Evolutionary conservation across 1,284 basidiomycete genomes (phyloP), one percentile per base, ranked within the genome.

Genomic region (Ustilago curta): DNA sequence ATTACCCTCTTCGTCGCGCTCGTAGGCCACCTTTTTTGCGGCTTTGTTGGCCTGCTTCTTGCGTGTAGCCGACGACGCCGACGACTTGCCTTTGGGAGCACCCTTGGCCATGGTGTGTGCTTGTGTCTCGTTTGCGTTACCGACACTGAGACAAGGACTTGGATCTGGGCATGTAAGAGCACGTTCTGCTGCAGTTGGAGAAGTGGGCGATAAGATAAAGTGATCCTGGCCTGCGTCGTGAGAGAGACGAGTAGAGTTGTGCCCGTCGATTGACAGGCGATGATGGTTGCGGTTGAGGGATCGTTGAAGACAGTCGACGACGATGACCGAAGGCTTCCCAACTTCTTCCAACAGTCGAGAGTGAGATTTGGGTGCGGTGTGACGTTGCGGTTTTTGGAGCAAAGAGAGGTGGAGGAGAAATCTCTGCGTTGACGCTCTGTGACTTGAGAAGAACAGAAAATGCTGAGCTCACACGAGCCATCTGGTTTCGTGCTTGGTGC

Each of bases 21-120:
- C 78, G 58, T 72, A 71, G 21, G 80, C 81, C 2, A 29, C 25
- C 56, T 78, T 81, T 44, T 76, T 81, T 19, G 79, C 78, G 11
- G 80, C 78, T 47, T 81, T 79, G 31, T 59, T 64, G 19, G 82
- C 83, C 56, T 84, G 77, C 76, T 84, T 84, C 69, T 84, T 84
- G 53, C 82, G 78, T 9, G 83, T 84, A 16, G 68, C 80, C 12
- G 82, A 77, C 11, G 83, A 79, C 31, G 83, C 83, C 19, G 83
- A 84, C 19, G 81, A 81, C 72, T 84, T 84, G 48, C 76, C 76
- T 23, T 76, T 73, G 16, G 78, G 49, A 32, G 72, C 73, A 37
- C 72, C 69, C 44, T 76, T 71, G 21, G 55, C 57, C 73, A 76
- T 76, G 9, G 16, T 55, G 39, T 43, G 40, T 8, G 21, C 35